Evolutionary conservation across 2,329 filamentous ascomycete genomes (phyloP).

Genomic region (Pseudopyrenochaeta lycopersici): DNA sequence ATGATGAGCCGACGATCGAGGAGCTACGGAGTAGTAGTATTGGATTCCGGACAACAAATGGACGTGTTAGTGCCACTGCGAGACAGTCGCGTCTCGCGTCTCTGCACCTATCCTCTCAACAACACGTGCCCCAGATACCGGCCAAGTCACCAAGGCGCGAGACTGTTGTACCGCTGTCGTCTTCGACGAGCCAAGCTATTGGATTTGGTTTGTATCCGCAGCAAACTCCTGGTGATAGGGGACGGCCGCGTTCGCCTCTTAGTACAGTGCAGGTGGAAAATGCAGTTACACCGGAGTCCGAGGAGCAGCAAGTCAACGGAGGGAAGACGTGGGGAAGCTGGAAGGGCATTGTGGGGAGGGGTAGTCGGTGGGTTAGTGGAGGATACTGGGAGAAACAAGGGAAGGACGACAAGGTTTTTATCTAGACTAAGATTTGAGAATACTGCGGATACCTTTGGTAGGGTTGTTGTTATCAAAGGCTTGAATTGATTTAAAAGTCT

Average conservation of each 20-base stretch:
- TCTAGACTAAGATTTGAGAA: slow-evolving; percentile 12
- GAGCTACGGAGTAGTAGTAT: slow-evolving; percentile 27
- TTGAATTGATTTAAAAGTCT: too few relatives aligned
- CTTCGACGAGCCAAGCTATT: background rate
- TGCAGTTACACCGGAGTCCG: slow-evolving; percentile 17
- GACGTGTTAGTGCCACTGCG: slow-evolving; percentile 10
- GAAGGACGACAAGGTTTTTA: slow-evolving; percentile 30
- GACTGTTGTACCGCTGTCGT: slow-evolving; percentile 3
- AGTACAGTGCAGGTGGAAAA: slow-evolving; percentile 17
- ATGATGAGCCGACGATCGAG: slow-evolving; percentile 26
- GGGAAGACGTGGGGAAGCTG: slow-evolving; percentile 36
- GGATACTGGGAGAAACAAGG: slow-evolving; percentile 22
- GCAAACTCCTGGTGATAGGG: slow-evolving; percentile 16
- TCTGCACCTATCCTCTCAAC: slow-evolving; percentile 4
- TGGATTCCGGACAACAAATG: slow-evolving; percentile 20
- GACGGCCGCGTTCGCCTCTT: slow-evolving; percentile 23
- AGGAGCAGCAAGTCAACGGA: slow-evolving; percentile 21
- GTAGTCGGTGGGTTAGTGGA: slow-evolving; percentile 17
- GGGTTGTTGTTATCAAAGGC: background rate
- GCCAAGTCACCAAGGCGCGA: slow-evolving; percentile 6
- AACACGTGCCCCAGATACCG: background rate
- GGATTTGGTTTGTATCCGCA: slow-evolving; percentile 23
- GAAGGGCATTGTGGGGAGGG: slow-evolving; percentile 27
- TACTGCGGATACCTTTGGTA: too few relatives aligned
- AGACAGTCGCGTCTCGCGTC: slow-evolving; percentile 12